Evolutionary conservation across 2,329 filamentous ascomycete genomes (phyloP).

Genomic region (Alternaria brassicae): DNA sequence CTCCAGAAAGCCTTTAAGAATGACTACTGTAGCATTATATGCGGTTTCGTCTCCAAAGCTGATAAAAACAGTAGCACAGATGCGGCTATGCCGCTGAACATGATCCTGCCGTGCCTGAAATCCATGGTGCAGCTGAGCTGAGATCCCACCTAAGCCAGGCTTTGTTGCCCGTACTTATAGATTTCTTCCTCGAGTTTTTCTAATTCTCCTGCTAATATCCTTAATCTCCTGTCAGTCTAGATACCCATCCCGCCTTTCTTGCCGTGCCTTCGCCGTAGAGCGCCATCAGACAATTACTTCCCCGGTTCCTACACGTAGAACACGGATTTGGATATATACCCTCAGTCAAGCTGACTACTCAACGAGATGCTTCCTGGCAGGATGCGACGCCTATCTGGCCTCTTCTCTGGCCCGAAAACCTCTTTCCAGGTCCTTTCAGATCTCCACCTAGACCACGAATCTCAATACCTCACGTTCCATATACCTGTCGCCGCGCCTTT

Average conservation of each 20-base stretch:
- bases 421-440: conserved; percentile 45
- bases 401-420: conserved; percentile 34
- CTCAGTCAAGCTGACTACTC: not conserved
- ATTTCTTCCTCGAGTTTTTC: not conserved
- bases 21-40: not conserved
- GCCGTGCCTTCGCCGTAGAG: not conserved
- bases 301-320: no score
- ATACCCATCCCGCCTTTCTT: not conserved
- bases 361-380: conserved; percentile 11
- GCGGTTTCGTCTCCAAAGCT: not conserved
- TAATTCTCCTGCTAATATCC: not conserved
- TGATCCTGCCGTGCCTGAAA: conserved; percentile 9
- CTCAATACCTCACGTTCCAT: conserved; percentile 43
- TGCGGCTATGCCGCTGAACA: conserved; percentile 16
- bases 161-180: not conserved
- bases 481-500: conserved; percentile 38
- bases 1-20: not conserved
- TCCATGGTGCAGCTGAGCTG: conserved; percentile 10
- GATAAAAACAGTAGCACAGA: not conserved
- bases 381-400: conserved; percentile 34
- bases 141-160: conserved; percentile 9
- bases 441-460: conserved; percentile 39
- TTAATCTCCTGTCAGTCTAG: not conserved
- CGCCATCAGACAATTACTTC: not conserved
- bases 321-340: not conserved